Conservation (phyloP, 192 early-diverging fungal species). For the Backusella psychrophila region DNA sequence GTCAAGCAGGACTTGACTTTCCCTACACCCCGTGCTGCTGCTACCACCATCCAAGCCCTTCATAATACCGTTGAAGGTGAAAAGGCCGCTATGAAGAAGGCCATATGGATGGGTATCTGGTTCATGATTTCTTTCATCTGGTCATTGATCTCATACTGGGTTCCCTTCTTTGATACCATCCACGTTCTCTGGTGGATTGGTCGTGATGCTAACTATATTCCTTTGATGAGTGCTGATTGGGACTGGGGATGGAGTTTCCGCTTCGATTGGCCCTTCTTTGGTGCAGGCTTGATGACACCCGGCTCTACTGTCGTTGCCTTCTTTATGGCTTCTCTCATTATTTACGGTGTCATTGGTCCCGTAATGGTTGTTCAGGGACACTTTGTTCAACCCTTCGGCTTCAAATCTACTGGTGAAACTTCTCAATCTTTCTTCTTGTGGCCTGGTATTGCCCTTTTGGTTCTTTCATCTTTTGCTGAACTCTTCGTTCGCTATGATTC, state of each 20-base stretch:
- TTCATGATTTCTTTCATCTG: slow-evolving; percentile 45
- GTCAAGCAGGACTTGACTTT: slow-evolving; percentile 67
- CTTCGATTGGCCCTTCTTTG: slow-evolving; percentile 59
- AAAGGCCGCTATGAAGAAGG: slow-evolving; percentile 47
- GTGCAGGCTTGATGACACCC: slow-evolving; percentile 62
- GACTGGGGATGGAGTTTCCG: slow-evolving; percentile 46
- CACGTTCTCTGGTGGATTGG: slow-evolving; percentile 55
- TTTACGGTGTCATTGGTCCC: slow-evolving; percentile 63
- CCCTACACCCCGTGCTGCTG: slow-evolving; percentile 65
- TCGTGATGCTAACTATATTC: slow-evolving; percentile 32
- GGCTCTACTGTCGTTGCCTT: slow-evolving; percentile 53
- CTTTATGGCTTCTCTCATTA: slow-evolving; percentile 50
- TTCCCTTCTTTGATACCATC: slow-evolving; percentile 41
- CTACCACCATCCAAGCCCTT: slow-evolving; percentile 57
- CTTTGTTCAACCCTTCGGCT: slow-evolving; percentile 30
- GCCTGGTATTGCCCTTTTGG: slow-evolving; percentile 70
- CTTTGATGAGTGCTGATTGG: slow-evolving; percentile 48
- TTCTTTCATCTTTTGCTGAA: slow-evolving; percentile 62
- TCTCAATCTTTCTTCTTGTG: slow-evolving; percentile 67
- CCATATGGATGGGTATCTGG: slow-evolving; percentile 45
- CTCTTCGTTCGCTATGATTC: slow-evolving; percentile 45
- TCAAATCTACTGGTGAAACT: slow-evolving; percentile 36
- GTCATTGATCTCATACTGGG: slow-evolving; percentile 49
- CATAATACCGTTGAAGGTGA: slow-evolving; percentile 49
- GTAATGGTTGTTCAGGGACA: slow-evolving; percentile 42